Conservation (phyloP, 2,329 filamentous ascomycete genomes). For the Stachybotrys elegans region DNA sequence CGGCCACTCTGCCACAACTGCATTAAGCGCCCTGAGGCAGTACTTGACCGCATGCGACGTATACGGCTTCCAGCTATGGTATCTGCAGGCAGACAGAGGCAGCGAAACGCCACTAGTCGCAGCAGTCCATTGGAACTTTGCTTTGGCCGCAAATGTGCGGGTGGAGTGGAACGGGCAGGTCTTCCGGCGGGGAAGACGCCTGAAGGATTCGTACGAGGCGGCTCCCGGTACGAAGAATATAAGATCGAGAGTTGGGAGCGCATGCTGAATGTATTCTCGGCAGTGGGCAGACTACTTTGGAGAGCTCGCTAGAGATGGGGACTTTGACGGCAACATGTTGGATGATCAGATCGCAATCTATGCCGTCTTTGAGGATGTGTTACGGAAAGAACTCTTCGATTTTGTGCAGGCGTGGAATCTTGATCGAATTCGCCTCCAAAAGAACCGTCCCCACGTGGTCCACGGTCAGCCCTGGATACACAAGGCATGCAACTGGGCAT, state of each 20-base stretch:
- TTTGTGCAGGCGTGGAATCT: conserved; percentile 1
- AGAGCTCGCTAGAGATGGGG: conserved; percentile 4
- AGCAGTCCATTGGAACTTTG: conserved; percentile 3
- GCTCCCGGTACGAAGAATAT: conserved; percentile 1
- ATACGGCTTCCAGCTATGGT: conserved; percentile 3
- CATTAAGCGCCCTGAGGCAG: conserved; percentile 3
- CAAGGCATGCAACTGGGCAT: conserved; percentile 3
- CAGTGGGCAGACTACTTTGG: conserved; percentile 5
- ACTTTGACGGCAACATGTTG: conserved; percentile 3
- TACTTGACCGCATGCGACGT: conserved; percentile 1
- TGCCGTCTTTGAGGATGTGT: not conserved
- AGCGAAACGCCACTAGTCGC: not conserved
- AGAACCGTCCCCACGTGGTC: conserved; percentile 2
- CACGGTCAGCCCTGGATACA: conserved; percentile 1
- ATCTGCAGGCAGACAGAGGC: conserved; percentile 3
- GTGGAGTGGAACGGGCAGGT: not conserved
- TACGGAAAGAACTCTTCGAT: conserved; percentile 2
- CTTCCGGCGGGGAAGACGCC: not conserved
- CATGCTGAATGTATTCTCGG: not conserved
- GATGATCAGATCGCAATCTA: conserved; percentile 6
- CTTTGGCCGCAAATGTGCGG: not conserved
- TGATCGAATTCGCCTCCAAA: conserved; percentile 1
- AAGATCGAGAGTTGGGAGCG: conserved; percentile 3
- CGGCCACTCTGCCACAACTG: conserved; percentile 1
- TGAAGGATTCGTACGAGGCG: not conserved